Percentiles rank a stretch among this genome's conserved stretches.
These are phyloP conservation scores for Rhytidhysteron rufulum DNA, from an alignment of 2,329 filamentous ascomycete species.

Conservation along the genomic window DNA sequence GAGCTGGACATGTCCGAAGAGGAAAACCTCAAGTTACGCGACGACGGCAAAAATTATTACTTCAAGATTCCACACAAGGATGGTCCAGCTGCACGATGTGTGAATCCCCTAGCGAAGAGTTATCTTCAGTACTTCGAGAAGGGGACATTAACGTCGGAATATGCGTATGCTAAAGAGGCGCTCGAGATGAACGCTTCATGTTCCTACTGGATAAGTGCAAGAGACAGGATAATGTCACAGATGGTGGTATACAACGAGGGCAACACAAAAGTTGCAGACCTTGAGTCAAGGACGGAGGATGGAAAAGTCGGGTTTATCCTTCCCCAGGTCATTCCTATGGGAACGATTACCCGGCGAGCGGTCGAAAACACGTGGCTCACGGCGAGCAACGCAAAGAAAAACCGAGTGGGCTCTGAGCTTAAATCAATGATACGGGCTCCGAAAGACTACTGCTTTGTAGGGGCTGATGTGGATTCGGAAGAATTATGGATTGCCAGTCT, in stretches of 20 bases:
- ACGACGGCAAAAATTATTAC: slow-evolving; percentile 66
- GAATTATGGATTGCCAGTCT: slow-evolving; percentile 98
- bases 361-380: slow-evolving; percentile 99
- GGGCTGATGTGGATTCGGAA: slow-evolving; percentile 94
- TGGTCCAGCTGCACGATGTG: slow-evolving; percentile 78
- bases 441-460: slow-evolving; percentile 86
- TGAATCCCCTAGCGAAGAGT: slow-evolving; percentile 83
- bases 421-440: slow-evolving; percentile 96
- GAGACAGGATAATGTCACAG: slow-evolving; percentile 90
- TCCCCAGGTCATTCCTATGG: slow-evolving; percentile 96
- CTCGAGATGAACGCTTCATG: slow-evolving; percentile 98
- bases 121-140: slow-evolving; percentile 91
- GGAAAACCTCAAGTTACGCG: slow-evolving; percentile 59
- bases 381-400: slow-evolving; percentile 93
- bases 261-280: slow-evolving; percentile 4
- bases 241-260: slow-evolving; percentile 86
- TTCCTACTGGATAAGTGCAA: slow-evolving; percentile 97
- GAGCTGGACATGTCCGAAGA: slow-evolving; percentile 76
- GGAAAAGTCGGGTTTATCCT: slow-evolving; percentile 73
- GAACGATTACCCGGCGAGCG: slow-evolving; percentile 87
- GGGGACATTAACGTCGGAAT: slow-evolving; percentile 82
- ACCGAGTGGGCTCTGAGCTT: slow-evolving; percentile 91
- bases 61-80: slow-evolving; percentile 98
- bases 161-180: slow-evolving; percentile 85
- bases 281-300: slow-evolving; percentile 1